Evolutionary conservation across 768 basidiomycete genomes (phyloP), one percentile per base, ranked within the genome.

Genomic region (Podaxis sp.): DNA sequence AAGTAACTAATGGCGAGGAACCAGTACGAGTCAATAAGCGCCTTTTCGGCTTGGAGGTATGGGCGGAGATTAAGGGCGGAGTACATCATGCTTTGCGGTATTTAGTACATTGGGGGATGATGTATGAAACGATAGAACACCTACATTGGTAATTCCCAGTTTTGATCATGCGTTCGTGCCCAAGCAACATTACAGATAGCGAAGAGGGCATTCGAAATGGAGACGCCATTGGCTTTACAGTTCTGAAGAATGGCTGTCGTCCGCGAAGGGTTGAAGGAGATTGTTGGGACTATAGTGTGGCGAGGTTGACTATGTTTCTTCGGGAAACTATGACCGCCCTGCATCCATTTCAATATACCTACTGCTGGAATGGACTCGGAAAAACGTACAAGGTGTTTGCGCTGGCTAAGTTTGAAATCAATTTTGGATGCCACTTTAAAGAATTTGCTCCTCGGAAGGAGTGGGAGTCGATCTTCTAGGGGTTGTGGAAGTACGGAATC

Each of bases 1-100:
- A 89, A 90, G 73, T 89, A 91, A 3, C 88, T 86, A 59, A 91
- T 84, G n/a, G 88, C 84, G 36, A 92, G 78, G 76, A 87, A 90
- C 86, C 89, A 91, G 74, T 90, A 90, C 10, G 90, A 91, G 62
- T 82, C 79, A 64, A 80, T 75, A 18, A 76, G 67, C 2, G 77
- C 67, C 54, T 75, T 77, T 57, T 76, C 73, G 27, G 74, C 73
- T 42, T 74, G 66, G 42, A 86, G 73, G 68, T 83, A 80, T 4
- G 88, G 85, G 2, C 92, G 83, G 40, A 93, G 74, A 71, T 93
- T 94, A 52, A 93, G 76, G 11, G 93, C 91, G 6, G 90, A 90
- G 71, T 95, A 95, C 83, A 94, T 87, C 85, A 93, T 83, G 59
- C 85, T 87, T 60, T 18, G n/a, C n/a, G 32, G 36, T 2, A 50